Percentiles rank a stretch among this genome's conserved stretches.
These are phyloP conservation scores for Emergomyces pasteurianus DNA, from an alignment of 2,329 filamentous ascomycete genomes.

Conservation along the genomic window DNA sequence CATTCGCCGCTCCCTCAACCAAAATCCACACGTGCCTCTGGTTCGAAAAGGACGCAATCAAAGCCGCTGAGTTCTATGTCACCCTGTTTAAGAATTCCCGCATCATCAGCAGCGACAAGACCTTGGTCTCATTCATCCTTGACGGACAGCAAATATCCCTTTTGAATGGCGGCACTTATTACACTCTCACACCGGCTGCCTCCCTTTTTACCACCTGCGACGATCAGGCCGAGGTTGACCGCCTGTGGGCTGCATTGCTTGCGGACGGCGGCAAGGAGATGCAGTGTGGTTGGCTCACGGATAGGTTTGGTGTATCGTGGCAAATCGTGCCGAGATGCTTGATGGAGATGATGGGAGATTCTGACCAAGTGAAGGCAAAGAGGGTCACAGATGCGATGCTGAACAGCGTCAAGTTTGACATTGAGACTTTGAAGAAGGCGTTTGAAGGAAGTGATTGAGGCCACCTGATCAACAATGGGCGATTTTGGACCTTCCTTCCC, in stretches of 20 bases:
- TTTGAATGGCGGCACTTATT: slow-evolving; percentile 34
- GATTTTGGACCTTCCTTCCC: neutral
- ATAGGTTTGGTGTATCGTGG: slow-evolving; percentile 38
- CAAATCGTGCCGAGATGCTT: slow-evolving; percentile 34
- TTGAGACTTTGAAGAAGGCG: slow-evolving; percentile 28
- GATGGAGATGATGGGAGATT: slow-evolving; percentile 23
- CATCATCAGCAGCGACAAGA: slow-evolving; percentile 21
- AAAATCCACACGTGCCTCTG: slow-evolving; percentile 15
- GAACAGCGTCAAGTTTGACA: slow-evolving; percentile 35
- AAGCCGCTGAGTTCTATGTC: slow-evolving; percentile 15
- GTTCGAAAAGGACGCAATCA: slow-evolving; percentile 16
- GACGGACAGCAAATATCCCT: slow-evolving; percentile 30
- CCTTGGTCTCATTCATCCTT: slow-evolving; percentile 29
- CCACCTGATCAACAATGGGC: no score
- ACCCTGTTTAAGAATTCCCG: slow-evolving; percentile 15
- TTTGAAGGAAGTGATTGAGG: slow-evolving; percentile 14
- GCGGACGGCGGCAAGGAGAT: slow-evolving; percentile 29
- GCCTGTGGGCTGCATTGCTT: slow-evolving; percentile 35
- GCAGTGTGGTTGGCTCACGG: slow-evolving; percentile 37
- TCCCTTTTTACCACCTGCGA: slow-evolving; percentile 36
- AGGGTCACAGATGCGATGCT: slow-evolving; percentile 28
- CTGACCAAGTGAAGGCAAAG: slow-evolving; percentile 21
- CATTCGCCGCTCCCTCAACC: slow-evolving; percentile 1
- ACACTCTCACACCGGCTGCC: slow-evolving; percentile 31
- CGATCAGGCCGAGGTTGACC: slow-evolving; percentile 37